Evolutionary conservation across 2,329 filamentous ascomycete species (phyloP).

Genomic region (Monilinia polystroma): DNA sequence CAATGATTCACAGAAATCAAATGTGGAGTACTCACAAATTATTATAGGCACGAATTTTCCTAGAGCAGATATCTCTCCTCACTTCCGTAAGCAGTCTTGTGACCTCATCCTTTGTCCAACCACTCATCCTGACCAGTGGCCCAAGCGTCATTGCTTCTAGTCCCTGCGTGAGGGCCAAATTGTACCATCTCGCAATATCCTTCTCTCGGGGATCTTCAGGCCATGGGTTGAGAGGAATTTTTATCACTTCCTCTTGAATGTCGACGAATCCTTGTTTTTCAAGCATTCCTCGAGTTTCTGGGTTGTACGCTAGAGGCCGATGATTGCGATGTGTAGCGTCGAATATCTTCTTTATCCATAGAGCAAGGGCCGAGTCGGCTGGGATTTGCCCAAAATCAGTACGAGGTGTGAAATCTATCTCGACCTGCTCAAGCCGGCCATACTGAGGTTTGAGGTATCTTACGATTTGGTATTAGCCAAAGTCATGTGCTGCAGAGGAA

Average conservation of each 20-base stretch:
- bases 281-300: slow-evolving; percentile 59
- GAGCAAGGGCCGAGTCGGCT: slow-evolving; percentile 54
- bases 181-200: slow-evolving; percentile 79
- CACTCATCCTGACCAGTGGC: slow-evolving; percentile 65
- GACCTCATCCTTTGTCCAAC: slow-evolving; percentile 63
- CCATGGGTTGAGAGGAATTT: slow-evolving; percentile 74
- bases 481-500: neutral
- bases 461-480: slow-evolving; percentile 29
- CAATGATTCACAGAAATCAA: neutral
- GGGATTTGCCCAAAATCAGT: slow-evolving; percentile 66
- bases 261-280: slow-evolving; percentile 75
- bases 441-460: slow-evolving; percentile 68
- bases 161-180: slow-evolving; percentile 71
- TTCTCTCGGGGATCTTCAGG: slow-evolving; percentile 61
- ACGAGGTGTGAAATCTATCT: slow-evolving; percentile 78
- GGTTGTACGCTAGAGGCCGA: slow-evolving; percentile 65
- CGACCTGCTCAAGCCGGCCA: slow-evolving; percentile 84
- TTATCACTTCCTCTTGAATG: slow-evolving; percentile 67
- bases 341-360: slow-evolving; percentile 70
- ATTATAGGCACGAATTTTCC: slow-evolving; percentile 70
- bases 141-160: slow-evolving; percentile 71
- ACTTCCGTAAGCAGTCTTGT: slow-evolving; percentile 60
- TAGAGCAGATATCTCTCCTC: slow-evolving; percentile 66
- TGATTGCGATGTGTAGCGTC: slow-evolving; percentile 65
- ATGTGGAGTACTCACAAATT: slow-evolving; percentile 62